Evolutionary conservation across 129 eudicot genomes (phyloP).

Genomic region (Logfia minima): DNA sequence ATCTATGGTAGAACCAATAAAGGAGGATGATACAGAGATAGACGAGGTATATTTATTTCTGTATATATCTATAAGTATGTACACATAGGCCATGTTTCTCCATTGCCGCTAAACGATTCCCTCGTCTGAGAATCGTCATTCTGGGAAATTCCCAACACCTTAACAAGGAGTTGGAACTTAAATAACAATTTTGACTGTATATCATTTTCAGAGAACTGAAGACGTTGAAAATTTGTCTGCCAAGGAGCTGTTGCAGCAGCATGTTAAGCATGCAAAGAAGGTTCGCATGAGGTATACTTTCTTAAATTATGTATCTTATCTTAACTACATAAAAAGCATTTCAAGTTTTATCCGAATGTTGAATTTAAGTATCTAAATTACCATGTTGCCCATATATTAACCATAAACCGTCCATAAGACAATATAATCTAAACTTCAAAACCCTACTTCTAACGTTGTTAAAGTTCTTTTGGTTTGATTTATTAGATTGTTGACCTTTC

Average conservation of each 20-base stretch:
- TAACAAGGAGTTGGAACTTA: neutral
- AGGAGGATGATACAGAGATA: constrained; percentile 44
- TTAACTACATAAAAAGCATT: neutral
- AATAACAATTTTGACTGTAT: constrained; percentile 20
- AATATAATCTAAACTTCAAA: no score
- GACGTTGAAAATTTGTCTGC: constrained; percentile 54
- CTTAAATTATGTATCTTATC: neutral
- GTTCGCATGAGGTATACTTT: constrained; percentile 68
- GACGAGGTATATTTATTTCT: constrained; percentile 54
- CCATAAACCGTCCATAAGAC: neutral
- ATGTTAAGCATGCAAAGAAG: constrained; percentile 81
- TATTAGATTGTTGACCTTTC: no score
- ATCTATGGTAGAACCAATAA: constrained; percentile 33
- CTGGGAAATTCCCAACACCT: no score
- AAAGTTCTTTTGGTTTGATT: neutral
- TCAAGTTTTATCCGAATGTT: constrained; percentile 8
- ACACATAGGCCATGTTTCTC: neutral
- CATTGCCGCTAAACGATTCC: neutral
- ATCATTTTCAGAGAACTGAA: constrained; percentile 45
- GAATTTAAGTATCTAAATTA: neutral
- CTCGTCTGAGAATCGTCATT: no score
- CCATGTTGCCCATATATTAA: neutral
- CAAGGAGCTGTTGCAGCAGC: constrained; percentile 64
- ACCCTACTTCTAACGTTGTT: neutral
- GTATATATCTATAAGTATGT: neutral